Evolutionary conservation across 768 basidiomycete genomes (phyloP).

Genomic region (Naganishia onofrii): DNA sequence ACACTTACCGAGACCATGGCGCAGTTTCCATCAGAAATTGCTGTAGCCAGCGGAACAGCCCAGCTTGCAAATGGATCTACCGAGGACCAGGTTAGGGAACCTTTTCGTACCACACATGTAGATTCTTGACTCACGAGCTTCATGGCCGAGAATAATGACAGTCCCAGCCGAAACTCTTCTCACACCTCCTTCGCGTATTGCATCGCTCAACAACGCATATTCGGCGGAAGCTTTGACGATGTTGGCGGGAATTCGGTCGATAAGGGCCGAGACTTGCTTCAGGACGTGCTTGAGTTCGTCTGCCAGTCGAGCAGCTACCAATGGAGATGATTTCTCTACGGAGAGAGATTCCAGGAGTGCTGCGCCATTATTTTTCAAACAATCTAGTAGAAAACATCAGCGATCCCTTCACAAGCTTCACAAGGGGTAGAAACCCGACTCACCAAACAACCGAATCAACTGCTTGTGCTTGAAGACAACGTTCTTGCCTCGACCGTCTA

Average conservation of each 20-base stretch:
- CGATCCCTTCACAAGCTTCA: not conserved
- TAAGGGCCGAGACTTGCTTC: not conserved
- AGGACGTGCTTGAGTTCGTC: conserved; percentile 21
- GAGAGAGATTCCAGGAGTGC: conserved; percentile 10
- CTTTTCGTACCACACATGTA: not conserved
- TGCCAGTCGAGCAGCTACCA: not conserved
- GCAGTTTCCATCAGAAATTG: conserved; percentile 23
- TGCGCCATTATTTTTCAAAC: conserved; percentile 11
- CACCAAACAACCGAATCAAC: conserved; percentile 25
- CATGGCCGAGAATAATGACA: conserved; percentile 25
- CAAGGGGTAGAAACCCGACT: not conserved
- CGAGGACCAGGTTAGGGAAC: not conserved
- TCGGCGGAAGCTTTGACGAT: conserved; percentile 3
- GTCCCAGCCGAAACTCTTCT: conserved; percentile 1
- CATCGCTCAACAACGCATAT: not conserved
- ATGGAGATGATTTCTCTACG: not conserved
- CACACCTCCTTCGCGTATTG: conserved; percentile 1
- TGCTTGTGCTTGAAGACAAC: conserved; percentile 30
- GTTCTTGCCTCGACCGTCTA: conserved; percentile 20
- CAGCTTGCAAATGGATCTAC: conserved; percentile 29
- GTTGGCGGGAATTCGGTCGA: conserved; percentile 19
- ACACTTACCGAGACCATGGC: conserved; percentile 23
- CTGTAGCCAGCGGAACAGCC: conserved; percentile 22
- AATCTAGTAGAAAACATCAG: not conserved
- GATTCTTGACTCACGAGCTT: conserved; percentile 19